Conservation (phyloP, 306 rosid species). For the Vicia sativa region DNA sequence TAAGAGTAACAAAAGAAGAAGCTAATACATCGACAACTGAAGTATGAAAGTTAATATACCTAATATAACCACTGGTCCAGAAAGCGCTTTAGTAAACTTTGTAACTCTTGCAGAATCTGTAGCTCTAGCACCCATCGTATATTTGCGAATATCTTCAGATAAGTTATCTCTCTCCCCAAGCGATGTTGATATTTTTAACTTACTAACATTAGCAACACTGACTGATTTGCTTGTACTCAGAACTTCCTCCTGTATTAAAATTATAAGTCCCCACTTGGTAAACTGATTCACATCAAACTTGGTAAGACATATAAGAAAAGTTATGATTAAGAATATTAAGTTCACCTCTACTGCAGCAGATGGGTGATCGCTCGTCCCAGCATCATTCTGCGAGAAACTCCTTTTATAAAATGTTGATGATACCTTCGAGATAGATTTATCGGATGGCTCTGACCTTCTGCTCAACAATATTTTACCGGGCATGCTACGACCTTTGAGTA, state of each 20-base stretch:
- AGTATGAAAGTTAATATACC: conserved; percentile 49
- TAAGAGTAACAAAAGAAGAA: conserved; percentile 22
- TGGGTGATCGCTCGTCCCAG: conserved; percentile 61
- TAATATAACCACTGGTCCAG: conserved; percentile 73
- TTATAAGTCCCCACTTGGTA: conserved; percentile 36
- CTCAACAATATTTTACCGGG: conserved; percentile 86
- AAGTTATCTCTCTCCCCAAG: conserved; percentile 39
- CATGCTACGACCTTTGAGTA: conserved; percentile 89
- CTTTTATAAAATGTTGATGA: conserved; percentile 50
- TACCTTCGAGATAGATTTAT: conserved; percentile 39
- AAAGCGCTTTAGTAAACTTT: conserved; percentile 82
- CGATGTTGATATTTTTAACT: conserved; percentile 51
- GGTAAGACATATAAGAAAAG: neutral
- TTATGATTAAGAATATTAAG: conserved; percentile 20
- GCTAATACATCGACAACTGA: conserved; percentile 25
- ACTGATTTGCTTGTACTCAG: conserved; percentile 49
- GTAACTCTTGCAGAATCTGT: conserved; percentile 85
- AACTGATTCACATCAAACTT: conserved; percentile 9
- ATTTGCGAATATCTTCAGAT: conserved; percentile 57
- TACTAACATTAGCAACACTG: conserved; percentile 46
- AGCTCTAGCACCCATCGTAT: conserved; percentile 76
- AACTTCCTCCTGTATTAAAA: conserved; percentile 62
- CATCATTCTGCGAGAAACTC: conserved; percentile 62
- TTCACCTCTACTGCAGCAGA: conserved; percentile 60
- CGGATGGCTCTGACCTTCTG: conserved; percentile 57